Conservation (phyloP, 176 grass and related monocot genomes). For the Oryza nivara region DNA sequence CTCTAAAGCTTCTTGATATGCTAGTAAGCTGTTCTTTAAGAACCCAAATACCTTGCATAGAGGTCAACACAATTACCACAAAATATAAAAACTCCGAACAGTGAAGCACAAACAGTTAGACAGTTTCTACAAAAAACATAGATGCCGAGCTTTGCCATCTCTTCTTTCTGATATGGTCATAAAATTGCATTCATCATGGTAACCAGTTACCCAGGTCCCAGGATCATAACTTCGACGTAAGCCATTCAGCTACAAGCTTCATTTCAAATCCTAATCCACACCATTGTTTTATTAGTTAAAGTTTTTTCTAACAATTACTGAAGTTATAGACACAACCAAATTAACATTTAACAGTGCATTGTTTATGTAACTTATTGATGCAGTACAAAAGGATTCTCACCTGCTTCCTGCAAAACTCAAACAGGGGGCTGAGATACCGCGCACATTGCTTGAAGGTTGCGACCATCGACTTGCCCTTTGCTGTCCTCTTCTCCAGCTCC, state of each 20-base stretch:
- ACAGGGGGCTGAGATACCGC: conserved; percentile 79
- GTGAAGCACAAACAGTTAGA: background rate
- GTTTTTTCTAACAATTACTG: background rate
- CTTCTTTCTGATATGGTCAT: conserved; percentile 18
- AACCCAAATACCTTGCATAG: background rate
- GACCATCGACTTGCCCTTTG: conserved; percentile 82
- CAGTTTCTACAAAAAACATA: too few relatives aligned
- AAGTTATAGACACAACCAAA: background rate
- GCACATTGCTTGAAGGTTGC: conserved; percentile 95
- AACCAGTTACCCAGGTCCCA: background rate
- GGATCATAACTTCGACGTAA: background rate
- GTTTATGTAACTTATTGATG: conserved; percentile 2
- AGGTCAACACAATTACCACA: too few relatives aligned
- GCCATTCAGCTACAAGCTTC: background rate
- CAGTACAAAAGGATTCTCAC: conserved; percentile 35
- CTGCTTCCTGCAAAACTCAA: conserved; percentile 95
- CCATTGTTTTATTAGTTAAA: background rate
- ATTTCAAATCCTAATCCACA: conserved; percentile 28
- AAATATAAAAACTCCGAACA: background rate
- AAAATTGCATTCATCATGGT: background rate
- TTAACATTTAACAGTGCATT: background rate
- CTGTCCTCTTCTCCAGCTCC: conserved; percentile 77
- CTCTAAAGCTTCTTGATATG: too few relatives aligned
- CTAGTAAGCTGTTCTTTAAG: too few relatives aligned
- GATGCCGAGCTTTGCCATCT: background rate